Percentiles rank a stretch among this genome's conserved stretches.
Evolutionary conservation across 768 basidiomycete genomes (phyloP).

Genomic region (Pleurotus cornucopiae): DNA sequence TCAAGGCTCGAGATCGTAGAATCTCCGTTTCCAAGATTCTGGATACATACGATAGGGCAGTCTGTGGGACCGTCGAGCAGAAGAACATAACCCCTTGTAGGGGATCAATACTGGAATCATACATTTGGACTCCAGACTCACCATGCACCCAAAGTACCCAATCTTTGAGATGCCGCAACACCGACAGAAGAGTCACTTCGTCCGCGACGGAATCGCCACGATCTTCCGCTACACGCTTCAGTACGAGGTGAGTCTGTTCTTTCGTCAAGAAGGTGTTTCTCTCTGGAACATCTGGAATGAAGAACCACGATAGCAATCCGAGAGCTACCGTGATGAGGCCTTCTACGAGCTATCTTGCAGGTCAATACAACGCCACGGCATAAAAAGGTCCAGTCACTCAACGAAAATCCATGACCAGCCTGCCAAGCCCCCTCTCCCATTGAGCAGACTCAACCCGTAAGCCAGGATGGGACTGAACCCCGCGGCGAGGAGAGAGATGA

Average conservation of each 20-base stretch:
- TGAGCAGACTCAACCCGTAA: constrained; percentile 36
- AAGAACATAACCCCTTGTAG: constrained; percentile 42
- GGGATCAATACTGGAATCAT: neutral
- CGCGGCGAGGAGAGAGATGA: constrained; percentile 36
- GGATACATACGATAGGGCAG: constrained; percentile 38
- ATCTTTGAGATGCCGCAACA: constrained; percentile 34
- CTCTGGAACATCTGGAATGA: constrained; percentile 44
- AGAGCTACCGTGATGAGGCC: constrained; percentile 41
- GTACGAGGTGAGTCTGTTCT: constrained; percentile 36
- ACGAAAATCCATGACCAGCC: constrained; percentile 57
- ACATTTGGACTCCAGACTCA: constrained; percentile 15
- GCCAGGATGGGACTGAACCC: constrained; percentile 48
- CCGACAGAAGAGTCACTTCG: constrained; percentile 28
- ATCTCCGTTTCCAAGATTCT: neutral
- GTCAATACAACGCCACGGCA: too few relatives aligned
- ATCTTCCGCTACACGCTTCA: constrained; percentile 43
- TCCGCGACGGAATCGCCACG: constrained; percentile 49
- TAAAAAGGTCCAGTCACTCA: constrained; percentile 10
- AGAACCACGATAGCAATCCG: constrained; percentile 40
- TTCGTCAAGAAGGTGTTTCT: constrained; percentile 38
- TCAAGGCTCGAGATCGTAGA: neutral
- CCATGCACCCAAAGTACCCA: constrained; percentile 49
- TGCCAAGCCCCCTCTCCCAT: constrained; percentile 34
- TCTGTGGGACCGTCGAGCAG: constrained; percentile 45
- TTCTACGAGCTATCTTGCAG: constrained; percentile 37